Base-by-base conservation (phyloP, 768 basidiomycete genomes). In the Podaxis rugospora region DNA sequence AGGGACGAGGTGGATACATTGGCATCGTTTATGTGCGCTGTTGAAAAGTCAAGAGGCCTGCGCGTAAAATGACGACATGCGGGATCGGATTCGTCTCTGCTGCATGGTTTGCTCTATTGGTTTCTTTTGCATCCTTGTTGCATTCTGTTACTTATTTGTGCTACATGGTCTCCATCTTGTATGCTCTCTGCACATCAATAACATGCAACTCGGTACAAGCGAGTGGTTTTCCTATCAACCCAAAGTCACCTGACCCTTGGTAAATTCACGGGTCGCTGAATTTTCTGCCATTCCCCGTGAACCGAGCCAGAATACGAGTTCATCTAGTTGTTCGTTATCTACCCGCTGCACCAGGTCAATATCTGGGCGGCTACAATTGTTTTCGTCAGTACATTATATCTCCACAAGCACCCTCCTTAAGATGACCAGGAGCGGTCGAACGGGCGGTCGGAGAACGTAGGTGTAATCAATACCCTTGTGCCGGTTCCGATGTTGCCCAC, bases 1-100 rank as follows among this genome's bases (percentile, higher is more conserved):
- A 78, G 86, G 55, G 87, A 87, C 71, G 92, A 93, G 72, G 85
- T 90, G 51, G 92, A 93, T 62, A 89, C 86, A n/a, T 75, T 93
- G 42, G 88, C 89, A 18, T 82, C 86, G 32, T 92, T 93, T 66
- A 88, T 92, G 88, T 86, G 83, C 65, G 81, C 84, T 14, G 82
- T 92, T 53, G 89, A 87, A 71, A 85, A 83, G 71, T 75, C 76
- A 61, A 85, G 83, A 65, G 76, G 66, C 28, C 59, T 57, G 27
- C 68, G 66, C 50, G 58, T 61, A 37, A 63, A 62, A 50, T 56
- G 50, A 28, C 62, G 55, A 32, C 18, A 14, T 25, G 10, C 49
- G 3, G 16, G 6, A 28, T 9, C 35, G 35, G 40, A 37, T 23
- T 36, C 36, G 5, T 23, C 23, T 13, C 13, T 49, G 18, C 11